These are phyloP conservation scores for Cafeteria roenbergensis DNA, from an alignment of 108 stramenopile species.

Conservation along the genomic window DNA sequence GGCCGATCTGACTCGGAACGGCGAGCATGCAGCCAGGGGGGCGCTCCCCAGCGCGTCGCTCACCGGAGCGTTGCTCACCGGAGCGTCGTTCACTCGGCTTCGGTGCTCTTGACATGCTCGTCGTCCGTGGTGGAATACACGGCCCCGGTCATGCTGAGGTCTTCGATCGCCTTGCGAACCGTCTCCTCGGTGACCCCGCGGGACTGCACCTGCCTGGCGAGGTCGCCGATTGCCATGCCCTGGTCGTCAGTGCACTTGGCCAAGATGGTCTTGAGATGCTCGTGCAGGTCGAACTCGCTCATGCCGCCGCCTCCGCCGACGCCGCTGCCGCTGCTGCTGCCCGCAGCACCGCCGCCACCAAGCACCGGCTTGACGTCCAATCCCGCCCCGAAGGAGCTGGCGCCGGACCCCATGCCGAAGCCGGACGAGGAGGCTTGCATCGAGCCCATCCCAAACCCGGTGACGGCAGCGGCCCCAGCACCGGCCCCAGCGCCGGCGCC, in stretches of 20 bases:
- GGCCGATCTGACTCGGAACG: too few species aligned
- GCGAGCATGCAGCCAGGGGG: too few species aligned
- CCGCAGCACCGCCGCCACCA: too few species aligned
- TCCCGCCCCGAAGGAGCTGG: background rate
- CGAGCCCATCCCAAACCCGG: background rate
- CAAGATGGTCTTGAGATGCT: background rate
- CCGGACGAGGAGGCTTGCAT: background rate
- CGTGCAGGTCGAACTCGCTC: background rate
- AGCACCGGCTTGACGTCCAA: too few species aligned
- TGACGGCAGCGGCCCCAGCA: background rate
- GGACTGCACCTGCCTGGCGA: background rate
- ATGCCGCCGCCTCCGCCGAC: background rate
- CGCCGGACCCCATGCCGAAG: too few species aligned
- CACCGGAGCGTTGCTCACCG: too few species aligned
- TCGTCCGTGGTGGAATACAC: background rate
- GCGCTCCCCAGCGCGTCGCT: too few species aligned
- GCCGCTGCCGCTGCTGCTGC: background rate
- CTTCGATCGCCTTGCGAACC: background rate
- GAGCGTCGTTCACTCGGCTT: too few species aligned
- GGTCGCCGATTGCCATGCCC: background rate
- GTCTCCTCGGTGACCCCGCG: background rate
- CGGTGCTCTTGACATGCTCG: too few species aligned
- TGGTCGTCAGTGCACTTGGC: background rate
- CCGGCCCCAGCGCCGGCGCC: too few species aligned
- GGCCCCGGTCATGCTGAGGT: background rate